Evolutionary conservation across 2,329 filamentous ascomycete species (phyloP), one percentile per base, ranked within the genome.

Genomic region (Cercospora janseana): DNA sequence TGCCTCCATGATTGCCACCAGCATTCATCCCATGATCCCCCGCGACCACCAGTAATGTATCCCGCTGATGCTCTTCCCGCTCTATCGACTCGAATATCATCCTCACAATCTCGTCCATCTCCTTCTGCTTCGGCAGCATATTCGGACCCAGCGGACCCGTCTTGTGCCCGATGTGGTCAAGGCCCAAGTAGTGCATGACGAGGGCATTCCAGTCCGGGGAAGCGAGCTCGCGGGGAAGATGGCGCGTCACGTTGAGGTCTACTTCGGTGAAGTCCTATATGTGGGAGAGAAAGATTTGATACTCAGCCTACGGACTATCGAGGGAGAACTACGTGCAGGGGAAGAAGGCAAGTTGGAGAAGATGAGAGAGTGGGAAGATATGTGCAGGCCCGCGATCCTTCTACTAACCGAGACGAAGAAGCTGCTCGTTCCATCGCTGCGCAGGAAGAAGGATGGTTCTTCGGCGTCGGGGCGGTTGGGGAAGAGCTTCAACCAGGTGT

Each of bases 11-110:
- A 60, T 97, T 97, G 2, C 93, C 93, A 15, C 88, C 93, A 61
- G 97, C 92, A 61, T 97, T 98, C 93, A 98, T 98, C n/a, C 93
- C 93, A 66, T 98, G 93, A 63, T 98, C 94, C 49, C 93, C 93
- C 49, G 86, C 89, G 5, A 98, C 72, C 3, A 98, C 83, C 37
- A 98, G 79, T 2, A 98, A 73, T 0, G 92, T 90, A 4, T 87
- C 86, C 24, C 80, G 66, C 1, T 96, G 80, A 67, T 95, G 86
- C 1, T 78, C 66, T 49, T 87, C 72, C 3, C 77, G 77, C 63
- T 86, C 79, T 57, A 98, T 86, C 5, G 88, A 86, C 9, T 77
- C 73, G 64, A 88, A 96, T 20, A 98, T 85, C 50, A 81, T 73
- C 54, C 77, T 75, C 29, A 96, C 84, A 55, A 97, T 85, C 1